A percentile compares a stretch with the other conserved stretches of the same genome.
These are phyloP conservation scores for Zygosaccharomyces lentus DNA, from an alignment of 805 yeast species.

Conservation along the genomic window DNA sequence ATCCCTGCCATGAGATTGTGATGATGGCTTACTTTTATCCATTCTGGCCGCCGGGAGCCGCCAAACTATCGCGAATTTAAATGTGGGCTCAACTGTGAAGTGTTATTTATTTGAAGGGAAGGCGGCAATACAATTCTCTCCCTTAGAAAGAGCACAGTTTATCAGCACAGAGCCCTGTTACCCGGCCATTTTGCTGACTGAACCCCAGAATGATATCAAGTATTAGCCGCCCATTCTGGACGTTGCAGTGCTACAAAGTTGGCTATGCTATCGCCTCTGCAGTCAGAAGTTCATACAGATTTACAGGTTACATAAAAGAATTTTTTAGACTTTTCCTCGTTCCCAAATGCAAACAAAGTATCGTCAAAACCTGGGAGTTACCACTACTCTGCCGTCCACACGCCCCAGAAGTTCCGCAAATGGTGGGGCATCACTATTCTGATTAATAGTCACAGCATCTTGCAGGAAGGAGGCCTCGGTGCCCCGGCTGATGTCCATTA, in stretches of 20 bases:
- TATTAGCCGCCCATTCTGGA: background rate
- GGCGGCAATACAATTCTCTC: conserved; percentile 10
- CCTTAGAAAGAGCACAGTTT: conserved; percentile 5
- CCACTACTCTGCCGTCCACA: conserved; percentile 52
- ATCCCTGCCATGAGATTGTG: conserved; percentile 20
- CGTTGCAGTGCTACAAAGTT: background rate
- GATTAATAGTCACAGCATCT: conserved; percentile 58
- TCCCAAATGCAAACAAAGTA: background rate
- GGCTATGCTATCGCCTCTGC: background rate
- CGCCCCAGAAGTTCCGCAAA: conserved; percentile 49
- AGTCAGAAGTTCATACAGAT: background rate
- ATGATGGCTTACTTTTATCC: conserved; percentile 11
- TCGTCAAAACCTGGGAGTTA: conserved; percentile 46
- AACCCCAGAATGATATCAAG: background rate
- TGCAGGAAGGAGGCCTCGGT: conserved; percentile 66
- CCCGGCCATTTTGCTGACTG: background rate
- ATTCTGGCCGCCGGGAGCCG: conserved; percentile 3
- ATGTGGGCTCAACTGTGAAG: background rate
- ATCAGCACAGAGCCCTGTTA: conserved; percentile 1
- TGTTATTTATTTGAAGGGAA: background rate
- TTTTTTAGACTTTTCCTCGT: background rate
- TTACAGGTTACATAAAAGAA: background rate
- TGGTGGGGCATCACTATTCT: conserved; percentile 38
- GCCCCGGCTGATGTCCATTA: conserved; percentile 68
- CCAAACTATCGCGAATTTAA: background rate